A percentile compares a stretch with the other conserved stretches of the same genome.
phyloP scores from a whole-genome alignment of 306 rosid genomes.

The Inga oerstediana region DNA sequence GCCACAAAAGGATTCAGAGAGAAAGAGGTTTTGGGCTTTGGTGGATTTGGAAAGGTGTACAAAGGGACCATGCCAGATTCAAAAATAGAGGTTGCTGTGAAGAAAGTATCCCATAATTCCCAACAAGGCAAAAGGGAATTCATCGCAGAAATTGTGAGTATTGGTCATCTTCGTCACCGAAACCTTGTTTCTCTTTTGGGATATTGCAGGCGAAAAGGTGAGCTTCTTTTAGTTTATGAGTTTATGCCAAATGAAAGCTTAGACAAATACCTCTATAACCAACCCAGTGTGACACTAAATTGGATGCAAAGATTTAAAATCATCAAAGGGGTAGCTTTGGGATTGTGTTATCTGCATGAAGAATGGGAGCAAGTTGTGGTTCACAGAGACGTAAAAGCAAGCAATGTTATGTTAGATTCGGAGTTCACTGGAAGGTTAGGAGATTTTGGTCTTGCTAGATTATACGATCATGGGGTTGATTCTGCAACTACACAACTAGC shows the following conservation, averaged over 20 bases:
- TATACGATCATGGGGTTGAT: conserved; percentile 60
- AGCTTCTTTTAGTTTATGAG: conserved; percentile 64
- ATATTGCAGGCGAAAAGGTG: conserved; percentile 60
- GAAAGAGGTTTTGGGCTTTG: conserved; percentile 52
- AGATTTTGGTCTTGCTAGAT: conserved; percentile 73
- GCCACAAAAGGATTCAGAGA: conserved; percentile 71
- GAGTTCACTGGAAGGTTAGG: conserved; percentile 65
- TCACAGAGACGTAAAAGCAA: conserved; percentile 77
- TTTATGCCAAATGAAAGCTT: conserved; percentile 77
- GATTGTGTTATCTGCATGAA: conserved; percentile 61
- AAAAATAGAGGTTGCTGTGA: conserved; percentile 61
- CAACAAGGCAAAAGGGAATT: conserved; percentile 71
- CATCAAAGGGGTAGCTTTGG: conserved; percentile 54
- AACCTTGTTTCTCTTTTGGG: conserved; percentile 66
- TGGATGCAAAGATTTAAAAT: conserved; percentile 65
- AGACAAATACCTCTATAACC: conserved; percentile 45
- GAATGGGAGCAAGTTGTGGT: conserved; percentile 74
- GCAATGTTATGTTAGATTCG: conserved; percentile 63
- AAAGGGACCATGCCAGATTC: conserved; percentile 54
- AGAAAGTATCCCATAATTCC: conserved; percentile 65
- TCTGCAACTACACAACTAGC: conserved; percentile 67
- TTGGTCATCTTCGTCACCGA: conserved; percentile 65
- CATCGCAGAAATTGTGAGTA: conserved; percentile 59
- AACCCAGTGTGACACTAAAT: conserved; percentile 39
- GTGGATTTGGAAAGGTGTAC: conserved; percentile 76